A percentile compares a stretch with the other conserved stretches of the same genome.
These are phyloP conservation scores for Orbilia ellipsospora DNA, from an alignment of 2,329 filamentous ascomycete species.

Conservation along the genomic window DNA sequence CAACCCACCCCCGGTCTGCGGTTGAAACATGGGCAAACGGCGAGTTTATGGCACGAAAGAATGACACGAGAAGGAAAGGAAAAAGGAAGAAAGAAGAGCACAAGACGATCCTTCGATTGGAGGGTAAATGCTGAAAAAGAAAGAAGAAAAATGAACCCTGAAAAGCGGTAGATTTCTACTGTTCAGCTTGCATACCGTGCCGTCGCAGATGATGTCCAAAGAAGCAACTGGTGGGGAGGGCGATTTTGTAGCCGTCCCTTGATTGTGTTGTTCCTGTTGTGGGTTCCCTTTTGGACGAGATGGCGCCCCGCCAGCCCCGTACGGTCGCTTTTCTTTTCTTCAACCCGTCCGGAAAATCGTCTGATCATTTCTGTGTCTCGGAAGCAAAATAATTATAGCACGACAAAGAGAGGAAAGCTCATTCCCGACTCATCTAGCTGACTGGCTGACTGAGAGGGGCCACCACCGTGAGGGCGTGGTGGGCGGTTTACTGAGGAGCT, in stretches of 20 bases:
- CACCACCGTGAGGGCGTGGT: not conserved
- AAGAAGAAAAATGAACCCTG: slow-evolving; percentile 3
- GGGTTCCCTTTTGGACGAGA: slow-evolving; percentile 41
- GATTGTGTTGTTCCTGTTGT: slow-evolving; percentile 55
- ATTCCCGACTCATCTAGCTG: not conserved
- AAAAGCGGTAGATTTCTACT: slow-evolving; percentile 6
- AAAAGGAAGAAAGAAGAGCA: slow-evolving; percentile 13
- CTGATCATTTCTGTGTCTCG: slow-evolving; percentile 53
- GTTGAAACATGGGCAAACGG: slow-evolving; percentile 36
- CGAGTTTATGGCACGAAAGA: slow-evolving; percentile 25
- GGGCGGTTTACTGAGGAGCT: not conserved
- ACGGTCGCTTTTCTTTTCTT: slow-evolving; percentile 30
- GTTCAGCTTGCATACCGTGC: not conserved
- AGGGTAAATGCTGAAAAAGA: not conserved
- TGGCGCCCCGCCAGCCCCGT: slow-evolving; percentile 22
- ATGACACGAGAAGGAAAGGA: slow-evolving; percentile 2
- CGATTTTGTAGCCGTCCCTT: not conserved
- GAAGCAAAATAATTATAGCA: slow-evolving; percentile 41
- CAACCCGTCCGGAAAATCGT: slow-evolving; percentile 52
- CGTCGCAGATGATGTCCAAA: slow-evolving; percentile 16
- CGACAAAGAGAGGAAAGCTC: slow-evolving; percentile 17
- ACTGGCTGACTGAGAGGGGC: slow-evolving; percentile 3
- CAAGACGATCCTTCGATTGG: slow-evolving; percentile 32
- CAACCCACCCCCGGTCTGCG: slow-evolving; percentile 11
- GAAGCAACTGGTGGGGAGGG: slow-evolving; percentile 1